Evolutionary conservation across 345 rosid species (phyloP).

Genomic region (Geranium rotundifolium): DNA sequence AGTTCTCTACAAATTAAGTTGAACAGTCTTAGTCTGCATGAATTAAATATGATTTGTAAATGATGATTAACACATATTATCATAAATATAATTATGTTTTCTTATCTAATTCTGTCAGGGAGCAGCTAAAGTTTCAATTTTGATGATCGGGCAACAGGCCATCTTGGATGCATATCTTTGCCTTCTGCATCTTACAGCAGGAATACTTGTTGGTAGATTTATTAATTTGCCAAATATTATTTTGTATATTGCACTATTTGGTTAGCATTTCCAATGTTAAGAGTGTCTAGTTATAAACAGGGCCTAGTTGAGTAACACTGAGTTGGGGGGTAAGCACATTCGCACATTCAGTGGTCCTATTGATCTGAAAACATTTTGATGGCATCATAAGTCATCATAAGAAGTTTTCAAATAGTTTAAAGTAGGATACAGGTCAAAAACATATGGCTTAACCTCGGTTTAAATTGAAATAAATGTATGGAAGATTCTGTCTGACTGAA

Average conservation of each 20-base stretch:
- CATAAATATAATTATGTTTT: constrained; percentile 7
- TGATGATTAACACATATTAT: constrained; percentile 3
- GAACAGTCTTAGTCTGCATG: constrained; percentile 7
- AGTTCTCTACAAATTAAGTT: constrained; percentile 3
- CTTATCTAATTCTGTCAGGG: constrained; percentile 46
- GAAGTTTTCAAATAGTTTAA: too few relatives aligned
- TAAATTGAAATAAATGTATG: too few relatives aligned
- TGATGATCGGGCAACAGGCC: constrained; percentile 96
- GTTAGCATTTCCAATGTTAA: too few relatives aligned
- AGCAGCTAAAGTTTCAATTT: constrained; percentile 90
- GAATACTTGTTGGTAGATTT: constrained; percentile 81
- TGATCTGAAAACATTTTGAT: too few relatives aligned
- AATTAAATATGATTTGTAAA: not conserved
- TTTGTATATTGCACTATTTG: not conserved
- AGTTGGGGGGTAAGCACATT: too few relatives aligned
- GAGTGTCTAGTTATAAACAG: too few relatives aligned
- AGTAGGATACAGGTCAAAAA: too few relatives aligned
- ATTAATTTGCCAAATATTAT: not conserved
- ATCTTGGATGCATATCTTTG: constrained; percentile 98
- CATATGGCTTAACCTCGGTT: too few relatives aligned
- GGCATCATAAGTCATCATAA: too few relatives aligned
- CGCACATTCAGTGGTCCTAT: too few relatives aligned
- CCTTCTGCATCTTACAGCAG: constrained; percentile 91
- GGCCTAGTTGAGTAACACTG: too few relatives aligned
- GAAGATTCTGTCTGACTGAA: too few relatives aligned